Percentiles rank a stretch among this genome's conserved stretches.
Conservation (phyloP, 225 moss, liverwort and hornwort genomes). For the Bryoerythrophyllum caledonicum region DNA sequence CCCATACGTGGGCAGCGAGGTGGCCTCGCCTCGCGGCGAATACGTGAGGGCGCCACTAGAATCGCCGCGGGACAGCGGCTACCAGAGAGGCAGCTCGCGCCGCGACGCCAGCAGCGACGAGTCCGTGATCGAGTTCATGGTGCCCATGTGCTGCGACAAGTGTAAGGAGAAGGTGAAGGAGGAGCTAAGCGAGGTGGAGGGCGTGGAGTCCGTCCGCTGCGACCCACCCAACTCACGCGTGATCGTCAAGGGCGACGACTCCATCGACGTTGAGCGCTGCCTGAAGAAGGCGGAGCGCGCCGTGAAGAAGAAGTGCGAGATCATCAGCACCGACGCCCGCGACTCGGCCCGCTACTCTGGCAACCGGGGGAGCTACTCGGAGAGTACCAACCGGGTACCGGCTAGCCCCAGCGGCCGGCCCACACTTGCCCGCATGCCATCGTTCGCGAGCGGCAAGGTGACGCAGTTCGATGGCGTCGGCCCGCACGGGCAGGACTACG, state of each 20-base stretch:
- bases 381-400: background rate
- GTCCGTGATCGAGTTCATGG: conserved; percentile 43
- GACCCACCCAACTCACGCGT: conserved; percentile 40
- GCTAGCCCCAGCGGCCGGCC: background rate
- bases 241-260: conserved; percentile 28
- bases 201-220: conserved; percentile 34
- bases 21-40: conserved; percentile 24
- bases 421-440: conserved; percentile 28
- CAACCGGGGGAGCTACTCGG: background rate
- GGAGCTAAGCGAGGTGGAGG: conserved; percentile 35
- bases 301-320: conserved; percentile 50
- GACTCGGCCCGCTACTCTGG: background rate
- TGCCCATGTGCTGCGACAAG: conserved; percentile 56
- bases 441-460: conserved; percentile 40
- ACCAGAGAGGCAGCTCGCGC: background rate
- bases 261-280: conserved; percentile 33
- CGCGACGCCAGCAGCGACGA: background rate
- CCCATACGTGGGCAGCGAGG: conserved; percentile 9
- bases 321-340: conserved; percentile 6
- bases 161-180: conserved; percentile 56
- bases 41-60: background rate
- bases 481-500: conserved; percentile 28
- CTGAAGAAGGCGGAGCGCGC: conserved; percentile 40
- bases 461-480: conserved; percentile 16
- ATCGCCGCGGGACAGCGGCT: conserved; percentile 16